Conservation (phyloP, 2,329 filamentous ascomycete genomes). For the Gaeumannomyces sp. region DNA sequence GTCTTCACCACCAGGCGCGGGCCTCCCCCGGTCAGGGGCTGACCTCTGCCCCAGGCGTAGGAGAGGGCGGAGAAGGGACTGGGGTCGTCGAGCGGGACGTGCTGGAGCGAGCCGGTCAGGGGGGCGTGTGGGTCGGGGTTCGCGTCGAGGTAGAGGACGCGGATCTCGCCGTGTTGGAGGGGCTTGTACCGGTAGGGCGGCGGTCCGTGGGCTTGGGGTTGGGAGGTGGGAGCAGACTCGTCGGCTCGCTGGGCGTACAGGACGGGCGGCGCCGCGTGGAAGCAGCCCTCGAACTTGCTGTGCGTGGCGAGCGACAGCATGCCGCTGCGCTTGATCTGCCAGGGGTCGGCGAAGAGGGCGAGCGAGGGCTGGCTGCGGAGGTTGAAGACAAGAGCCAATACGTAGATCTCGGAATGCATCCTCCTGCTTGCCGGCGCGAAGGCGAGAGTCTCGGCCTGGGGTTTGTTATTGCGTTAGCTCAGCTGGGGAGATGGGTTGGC, state of each 20-base stretch:
- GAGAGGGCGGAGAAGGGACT: background rate
- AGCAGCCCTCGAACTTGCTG: too few species aligned
- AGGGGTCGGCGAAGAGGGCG: slow-evolving; percentile 2
- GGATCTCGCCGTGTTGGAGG: background rate
- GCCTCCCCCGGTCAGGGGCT: background rate
- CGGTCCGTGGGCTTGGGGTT: background rate
- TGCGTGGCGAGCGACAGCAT: background rate
- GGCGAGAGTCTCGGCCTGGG: too few species aligned
- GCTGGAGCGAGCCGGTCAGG: background rate
- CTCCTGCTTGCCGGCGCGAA: too few species aligned
- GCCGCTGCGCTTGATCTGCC: background rate
- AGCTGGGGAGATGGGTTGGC: too few species aligned
- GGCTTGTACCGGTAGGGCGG: slow-evolving; percentile 1
- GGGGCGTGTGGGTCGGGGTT: too few species aligned
- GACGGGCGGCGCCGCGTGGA: too few species aligned
- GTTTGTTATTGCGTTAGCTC: too few species aligned
- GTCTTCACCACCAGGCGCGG: too few species aligned
- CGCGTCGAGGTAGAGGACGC: slow-evolving; percentile 1
- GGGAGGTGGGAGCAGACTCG: too few species aligned
- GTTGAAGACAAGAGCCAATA: background rate
- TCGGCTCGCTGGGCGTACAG: too few species aligned
- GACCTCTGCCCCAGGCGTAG: background rate
- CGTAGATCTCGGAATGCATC: background rate
- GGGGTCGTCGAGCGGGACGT: background rate
- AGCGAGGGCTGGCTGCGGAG: background rate